Base-by-base conservation (phyloP, 2,329 filamentous ascomycete genomes). In the Fusarium musae region DNA sequence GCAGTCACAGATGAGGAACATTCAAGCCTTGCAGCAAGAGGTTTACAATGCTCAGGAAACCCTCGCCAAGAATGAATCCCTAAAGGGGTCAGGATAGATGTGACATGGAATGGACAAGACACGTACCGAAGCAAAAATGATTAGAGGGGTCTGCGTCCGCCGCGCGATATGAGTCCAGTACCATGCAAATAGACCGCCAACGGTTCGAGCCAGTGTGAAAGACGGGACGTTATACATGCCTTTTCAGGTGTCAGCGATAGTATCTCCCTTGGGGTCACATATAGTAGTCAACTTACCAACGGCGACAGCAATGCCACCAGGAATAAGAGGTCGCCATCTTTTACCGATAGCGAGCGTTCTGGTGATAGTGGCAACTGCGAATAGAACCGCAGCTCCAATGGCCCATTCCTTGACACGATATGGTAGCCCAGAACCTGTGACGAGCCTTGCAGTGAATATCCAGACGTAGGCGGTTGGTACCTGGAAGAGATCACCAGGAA, bases 181-280 rank as follows among this genome's bases (percentile, higher is more conserved):
- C 87, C 93, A 95, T 72, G 90, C 91, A 34, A 88, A 75, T 12
- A 90, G 53, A 0, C 96, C 96, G 6, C 96, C 96, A 15, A 94
- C 90, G 0, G 94, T 93, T 70, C 96, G 87, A 1, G 96, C 95
- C 42, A 99, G 85, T 0, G 96, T 99, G 80, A 99, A 99, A 0
- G 94, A 97, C 0, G 96, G 96, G 1, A 96, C 94, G 78, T 98
- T 99, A 83, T 98, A 99, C 91, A 99, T 99, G 54, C 96, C 93
- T 92, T 63, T 37, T 53, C 52, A 34, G 46, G 44, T 52, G 53
- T 78, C 61, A 78, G 66, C 57, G 43, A 43, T 40, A 58, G 32
- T 54, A 28, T 42, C 28, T 47, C 15, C 16, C n/a, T 23, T 21
- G 10, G 34, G 16, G 15, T 52, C 32, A 39, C 21, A 32, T 13